Evolutionary conservation across 805 yeast species (phyloP).

Genomic region (Ogataea pini): DNA sequence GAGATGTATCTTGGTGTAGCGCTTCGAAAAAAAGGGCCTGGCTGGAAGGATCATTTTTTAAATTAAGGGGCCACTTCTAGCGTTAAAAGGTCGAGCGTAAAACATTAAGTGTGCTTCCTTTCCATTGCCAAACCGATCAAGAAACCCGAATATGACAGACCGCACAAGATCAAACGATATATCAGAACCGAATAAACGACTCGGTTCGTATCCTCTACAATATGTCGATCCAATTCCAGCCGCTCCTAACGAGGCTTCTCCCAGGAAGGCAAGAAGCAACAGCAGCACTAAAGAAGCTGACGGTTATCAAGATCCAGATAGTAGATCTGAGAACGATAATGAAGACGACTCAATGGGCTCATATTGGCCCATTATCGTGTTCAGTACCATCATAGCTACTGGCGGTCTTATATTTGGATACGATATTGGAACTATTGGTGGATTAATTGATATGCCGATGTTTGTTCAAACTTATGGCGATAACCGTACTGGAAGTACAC

Average conservation of each 20-base stretch:
- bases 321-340: background rate
- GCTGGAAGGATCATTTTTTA: too few relatives aligned
- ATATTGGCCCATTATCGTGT: constrained; percentile 24
- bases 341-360: constrained; percentile 23
- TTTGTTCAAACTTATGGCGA: constrained; percentile 31
- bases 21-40: background rate
- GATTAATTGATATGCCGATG: constrained; percentile 32
- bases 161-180: background rate
- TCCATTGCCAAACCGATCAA: background rate
- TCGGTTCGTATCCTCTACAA: background rate
- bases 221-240: constrained; percentile 2
- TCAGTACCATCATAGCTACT: constrained; percentile 29
- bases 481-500: background rate
- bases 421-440: constrained; percentile 41
- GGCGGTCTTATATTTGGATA: constrained; percentile 39
- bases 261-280: background rate
- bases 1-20: background rate
- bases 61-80: background rate
- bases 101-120: too few relatives aligned
- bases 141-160: background rate
- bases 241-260: background rate
- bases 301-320: constrained; percentile 4
- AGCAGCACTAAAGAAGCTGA: background rate
- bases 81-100: too few relatives aligned
- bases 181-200: background rate